Conservation (phyloP, 2,329 filamentous ascomycete genomes). For the Dryadomyces quercus-mongolicae region DNA sequence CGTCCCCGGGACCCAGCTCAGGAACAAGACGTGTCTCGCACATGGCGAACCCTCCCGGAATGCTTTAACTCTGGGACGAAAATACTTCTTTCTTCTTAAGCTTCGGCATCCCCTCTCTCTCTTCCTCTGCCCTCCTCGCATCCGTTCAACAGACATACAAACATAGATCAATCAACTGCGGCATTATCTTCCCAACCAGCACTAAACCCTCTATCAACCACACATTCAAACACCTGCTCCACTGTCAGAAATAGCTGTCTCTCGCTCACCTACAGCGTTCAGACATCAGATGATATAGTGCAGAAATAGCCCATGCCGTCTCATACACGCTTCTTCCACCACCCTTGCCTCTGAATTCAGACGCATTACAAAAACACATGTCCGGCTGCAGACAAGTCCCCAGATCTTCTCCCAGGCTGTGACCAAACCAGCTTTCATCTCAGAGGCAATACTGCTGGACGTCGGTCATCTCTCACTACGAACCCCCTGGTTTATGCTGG, state of each 20-base stretch:
- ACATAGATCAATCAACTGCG: neutral
- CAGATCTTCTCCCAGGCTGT: neutral
- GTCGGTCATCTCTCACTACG: too few species aligned
- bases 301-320: constrained; percentile 22
- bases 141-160: neutral
- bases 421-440: neutral
- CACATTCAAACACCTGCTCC: neutral
- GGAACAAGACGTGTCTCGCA: constrained; percentile 36
- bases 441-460: neutral
- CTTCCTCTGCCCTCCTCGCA: neutral
- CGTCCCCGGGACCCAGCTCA: constrained; percentile 20
- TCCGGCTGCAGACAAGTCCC: neutral
- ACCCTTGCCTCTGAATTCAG: constrained; percentile 5
- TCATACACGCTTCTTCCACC: constrained; percentile 11
- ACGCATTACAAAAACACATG: constrained; percentile 3
- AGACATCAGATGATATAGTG: constrained; percentile 37
- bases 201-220: neutral
- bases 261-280: neutral
- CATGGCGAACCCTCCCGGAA: constrained; percentile 33
- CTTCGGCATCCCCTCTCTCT: constrained; percentile 2
- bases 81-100: constrained; percentile 21
- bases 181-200: neutral
- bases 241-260: neutral
- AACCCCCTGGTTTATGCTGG: neutral
- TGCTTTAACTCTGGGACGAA: constrained; percentile 33